Base-by-base conservation (phyloP, 2,329 filamentous ascomycete genomes). In the Aotearoamyces nothofagi region DNA sequence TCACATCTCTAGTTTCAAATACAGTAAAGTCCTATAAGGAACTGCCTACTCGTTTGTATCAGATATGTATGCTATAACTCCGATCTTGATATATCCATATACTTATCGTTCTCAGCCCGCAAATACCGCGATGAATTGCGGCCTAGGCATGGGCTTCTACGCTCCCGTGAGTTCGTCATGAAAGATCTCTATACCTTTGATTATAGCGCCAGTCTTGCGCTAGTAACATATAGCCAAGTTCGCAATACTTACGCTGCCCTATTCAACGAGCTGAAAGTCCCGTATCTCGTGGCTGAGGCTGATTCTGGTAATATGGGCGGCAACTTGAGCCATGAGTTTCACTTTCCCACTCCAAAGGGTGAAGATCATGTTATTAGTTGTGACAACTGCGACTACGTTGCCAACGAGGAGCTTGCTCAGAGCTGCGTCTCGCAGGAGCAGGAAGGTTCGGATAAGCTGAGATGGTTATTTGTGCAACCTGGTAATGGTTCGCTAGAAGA, bases 141-240 rank as follows among this genome's bases (percentile, higher is more conserved):
- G 15, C 90, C 90, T 12, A 70, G 90, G 17, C 81, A 92, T 42
- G 90, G 90, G 9, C 61, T 98, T 2, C 60, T 98, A 6, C 74
- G 90, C 7, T 79, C 82, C 1, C 74, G 84, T 36, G 90, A 98
- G 46, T 98, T 98, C 44, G 57, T 83, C 41, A 98, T 98, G 90
- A 98, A 98, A 53, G 90, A 98, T 51, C 66, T 98, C 1, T 98
- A 98, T 51, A 94, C 86, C 0, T 98, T 98, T 46, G 90, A 98
- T 46, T 57, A 64, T 19, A 76, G 65, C 4, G 50, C 61, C 1
- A 55, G 67, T 15, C 57, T 68, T n/a, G 87, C 87, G 2, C 58
- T 86, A n/a, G 55, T 67, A 27, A 93, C 87, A 0, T 98, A 98
- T 42, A 54, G 69, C 5, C 57, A 73, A 23, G 83, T 93, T 3